Conservation (phyloP, 768 basidiomycete genomes). For the Lactarius indigo region DNA sequence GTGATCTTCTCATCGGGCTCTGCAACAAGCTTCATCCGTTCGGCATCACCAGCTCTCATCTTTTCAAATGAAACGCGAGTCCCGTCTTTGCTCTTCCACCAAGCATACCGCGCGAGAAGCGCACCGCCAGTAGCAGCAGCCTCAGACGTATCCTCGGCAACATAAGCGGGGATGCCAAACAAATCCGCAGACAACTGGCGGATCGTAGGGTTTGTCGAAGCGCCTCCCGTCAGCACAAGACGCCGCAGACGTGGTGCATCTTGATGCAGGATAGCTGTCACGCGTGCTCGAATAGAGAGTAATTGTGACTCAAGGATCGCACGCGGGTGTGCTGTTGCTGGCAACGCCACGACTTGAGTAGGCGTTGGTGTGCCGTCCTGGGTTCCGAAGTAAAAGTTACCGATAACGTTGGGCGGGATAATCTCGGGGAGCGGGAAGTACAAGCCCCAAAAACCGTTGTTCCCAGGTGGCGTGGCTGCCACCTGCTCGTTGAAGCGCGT, state of each 20-base stretch:
- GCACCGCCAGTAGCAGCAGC: constrained; percentile 73
- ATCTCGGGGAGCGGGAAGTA: constrained; percentile 87
- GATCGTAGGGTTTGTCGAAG: constrained; percentile 68
- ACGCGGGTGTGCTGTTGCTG: constrained; percentile 54
- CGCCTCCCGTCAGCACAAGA: constrained; percentile 76
- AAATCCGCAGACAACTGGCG: constrained; percentile 74
- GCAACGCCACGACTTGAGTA: constrained; percentile 35
- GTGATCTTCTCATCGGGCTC: constrained; percentile 46
- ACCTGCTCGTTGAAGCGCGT: constrained; percentile 64
- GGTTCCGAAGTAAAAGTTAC: constrained; percentile 61
- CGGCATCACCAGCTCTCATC: constrained; percentile 51
- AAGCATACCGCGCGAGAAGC: constrained; percentile 64
- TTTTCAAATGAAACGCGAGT: constrained; percentile 55
- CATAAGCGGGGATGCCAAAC: constrained; percentile 72
- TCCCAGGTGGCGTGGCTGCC: constrained; percentile 50
- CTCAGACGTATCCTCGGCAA: constrained; percentile 52
- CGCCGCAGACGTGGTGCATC: constrained; percentile 54
- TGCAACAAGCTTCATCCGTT: constrained; percentile 58
- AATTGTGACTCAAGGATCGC: constrained; percentile 85
- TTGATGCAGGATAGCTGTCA: constrained; percentile 61
- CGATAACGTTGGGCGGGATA: constrained; percentile 73
- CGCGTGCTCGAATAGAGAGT: constrained; percentile 71
- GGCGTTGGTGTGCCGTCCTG: constrained; percentile 27
- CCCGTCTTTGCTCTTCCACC: constrained; percentile 51
- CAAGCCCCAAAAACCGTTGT: constrained; percentile 60